A percentile compares a stretch with the other conserved stretches of the same genome.
These are phyloP conservation scores for Pseudomonodictys pantanalensis DNA, from an alignment of 495 filamentous ascomycete genomes.

Conservation along the genomic window DNA sequence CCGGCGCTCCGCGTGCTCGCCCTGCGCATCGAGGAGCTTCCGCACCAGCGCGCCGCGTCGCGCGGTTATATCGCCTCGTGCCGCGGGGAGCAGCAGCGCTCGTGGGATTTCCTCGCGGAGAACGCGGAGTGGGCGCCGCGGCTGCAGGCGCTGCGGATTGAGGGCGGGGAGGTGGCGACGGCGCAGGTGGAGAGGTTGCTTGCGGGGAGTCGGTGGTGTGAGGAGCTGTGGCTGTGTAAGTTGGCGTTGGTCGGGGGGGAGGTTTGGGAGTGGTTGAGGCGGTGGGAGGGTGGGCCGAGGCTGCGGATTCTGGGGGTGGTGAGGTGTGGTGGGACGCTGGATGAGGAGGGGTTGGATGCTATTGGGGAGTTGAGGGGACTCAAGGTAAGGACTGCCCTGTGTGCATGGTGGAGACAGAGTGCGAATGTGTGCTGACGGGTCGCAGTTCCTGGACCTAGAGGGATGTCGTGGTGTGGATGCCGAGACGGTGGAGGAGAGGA, in stretches of 20 bases:
- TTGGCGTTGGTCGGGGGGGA: constrained; percentile 20
- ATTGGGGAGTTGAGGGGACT: constrained; percentile 22
- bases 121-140: constrained; percentile 20
- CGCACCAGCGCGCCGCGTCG: constrained; percentile 9
- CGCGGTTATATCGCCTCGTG: not conserved
- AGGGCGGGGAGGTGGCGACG: constrained; percentile 14
- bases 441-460: not conserved
- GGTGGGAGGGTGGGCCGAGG: constrained; percentile 10
- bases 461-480: not conserved
- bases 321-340: constrained; percentile 18
- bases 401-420: no score
- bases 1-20: constrained; percentile 23
- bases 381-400: constrained; percentile 23
- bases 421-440: not conserved
- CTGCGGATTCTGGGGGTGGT: constrained; percentile 26
- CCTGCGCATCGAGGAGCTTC: constrained; percentile 32
- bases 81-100: constrained; percentile 11
- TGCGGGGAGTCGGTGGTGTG: constrained; percentile 6
- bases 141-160: constrained; percentile 21
- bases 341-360: constrained; percentile 23
- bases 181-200: constrained; percentile 15
- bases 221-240: constrained; percentile 32
- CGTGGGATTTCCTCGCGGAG: constrained; percentile 21
- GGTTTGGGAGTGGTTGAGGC: constrained; percentile 31
- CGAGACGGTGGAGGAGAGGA: not conserved